Percentiles rank a stretch among this genome's conserved stretches.
Evolutionary conservation across 2,329 filamentous ascomycete genomes (phyloP).

Genomic region (Alternaria sp.): DNA sequence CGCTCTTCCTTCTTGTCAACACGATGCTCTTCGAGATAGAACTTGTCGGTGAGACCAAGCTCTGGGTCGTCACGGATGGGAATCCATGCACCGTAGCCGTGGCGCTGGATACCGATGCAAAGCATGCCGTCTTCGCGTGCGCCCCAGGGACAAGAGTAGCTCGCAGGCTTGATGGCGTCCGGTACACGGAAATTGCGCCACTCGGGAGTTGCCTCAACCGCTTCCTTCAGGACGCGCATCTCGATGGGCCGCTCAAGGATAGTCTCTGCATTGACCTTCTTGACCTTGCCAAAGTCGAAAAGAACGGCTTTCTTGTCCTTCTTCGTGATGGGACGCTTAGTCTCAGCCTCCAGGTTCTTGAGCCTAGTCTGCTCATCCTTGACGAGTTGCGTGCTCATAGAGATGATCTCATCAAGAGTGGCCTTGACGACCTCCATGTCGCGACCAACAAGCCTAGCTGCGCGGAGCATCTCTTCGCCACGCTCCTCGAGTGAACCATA

Average conservation of each 20-base stretch:
- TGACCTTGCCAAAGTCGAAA: constrained; percentile 91
- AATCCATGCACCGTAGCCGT: constrained; percentile 95
- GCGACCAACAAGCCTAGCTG: constrained; percentile 82
- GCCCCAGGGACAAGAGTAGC: constrained; percentile 92
- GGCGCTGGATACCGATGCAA: constrained; percentile 86
- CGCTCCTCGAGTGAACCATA: constrained; percentile 91
- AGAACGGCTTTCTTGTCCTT: constrained; percentile 97
- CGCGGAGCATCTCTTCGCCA: constrained; percentile 82
- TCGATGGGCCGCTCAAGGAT: constrained; percentile 90
- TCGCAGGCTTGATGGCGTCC: constrained; percentile 89
- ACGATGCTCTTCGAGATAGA: constrained; percentile 97
- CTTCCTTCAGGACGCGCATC: constrained; percentile 80
- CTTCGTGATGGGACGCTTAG: constrained; percentile 84
- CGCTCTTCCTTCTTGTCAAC: constrained; percentile 97
- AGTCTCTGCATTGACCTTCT: constrained; percentile 94
- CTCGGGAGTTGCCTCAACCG: constrained; percentile 69
- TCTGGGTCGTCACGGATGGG: constrained; percentile 92
- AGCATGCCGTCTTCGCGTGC: constrained; percentile 96
- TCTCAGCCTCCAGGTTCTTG: constrained; percentile 69
- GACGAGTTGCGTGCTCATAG: constrained; percentile 72
- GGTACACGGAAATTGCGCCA: constrained; percentile 82
- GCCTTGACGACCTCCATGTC: constrained; percentile 79
- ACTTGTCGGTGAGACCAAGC: constrained; percentile 84
- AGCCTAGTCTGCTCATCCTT: constrained; percentile 73
- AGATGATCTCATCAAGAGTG: constrained; percentile 78